Evolutionary conservation across 2,329 filamentous ascomycete genomes (phyloP).

Genomic region (Phialophora verrucosa): DNA sequence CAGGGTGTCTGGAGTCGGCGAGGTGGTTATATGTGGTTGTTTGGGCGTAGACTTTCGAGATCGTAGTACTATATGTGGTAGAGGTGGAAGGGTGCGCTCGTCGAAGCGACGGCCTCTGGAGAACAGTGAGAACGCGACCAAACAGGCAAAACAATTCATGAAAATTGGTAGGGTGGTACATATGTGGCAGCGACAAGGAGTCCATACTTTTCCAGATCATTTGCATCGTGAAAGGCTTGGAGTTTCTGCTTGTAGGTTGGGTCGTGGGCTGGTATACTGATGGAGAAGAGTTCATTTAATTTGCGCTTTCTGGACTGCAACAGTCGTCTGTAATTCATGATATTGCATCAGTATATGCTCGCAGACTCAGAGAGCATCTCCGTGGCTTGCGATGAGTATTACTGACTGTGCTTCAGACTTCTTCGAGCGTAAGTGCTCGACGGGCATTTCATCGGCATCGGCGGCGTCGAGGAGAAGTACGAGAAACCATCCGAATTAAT

Average conservation of each 20-base stretch:
- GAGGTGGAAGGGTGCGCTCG: constrained; percentile 58
- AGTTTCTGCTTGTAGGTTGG: constrained; percentile 59
- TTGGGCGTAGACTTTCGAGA: constrained; percentile 39
- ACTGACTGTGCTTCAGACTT: constrained; percentile 59
- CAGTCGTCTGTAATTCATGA: constrained; percentile 54
- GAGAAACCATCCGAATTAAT: constrained; percentile 58
- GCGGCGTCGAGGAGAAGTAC: constrained; percentile 35
- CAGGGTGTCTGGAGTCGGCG: constrained; percentile 6
- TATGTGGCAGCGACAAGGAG: constrained; percentile 25
- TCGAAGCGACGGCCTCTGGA: constrained; percentile 63
- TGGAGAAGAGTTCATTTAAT: constrained; percentile 84
- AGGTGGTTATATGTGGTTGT: constrained; percentile 28
- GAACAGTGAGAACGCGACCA: constrained; percentile 28
- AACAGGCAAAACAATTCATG: constrained; percentile 14
- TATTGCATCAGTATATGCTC: constrained; percentile 46
- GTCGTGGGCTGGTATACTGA: constrained; percentile 63
- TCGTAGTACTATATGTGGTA: constrained; percentile 41
- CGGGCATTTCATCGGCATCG: constrained; percentile 36
- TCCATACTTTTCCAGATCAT: constrained; percentile 63
- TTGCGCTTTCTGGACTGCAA: constrained; percentile 87
- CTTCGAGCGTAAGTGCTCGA: constrained; percentile 56
- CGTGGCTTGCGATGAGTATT: constrained; percentile 44
- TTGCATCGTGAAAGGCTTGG: constrained; percentile 61
- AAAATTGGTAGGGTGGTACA: constrained; percentile 21
- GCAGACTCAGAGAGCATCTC: constrained; percentile 35